These are phyloP conservation scores for Fragaria ananassa DNA, from an alignment of 306 rosid species.

Conservation along the genomic window DNA sequence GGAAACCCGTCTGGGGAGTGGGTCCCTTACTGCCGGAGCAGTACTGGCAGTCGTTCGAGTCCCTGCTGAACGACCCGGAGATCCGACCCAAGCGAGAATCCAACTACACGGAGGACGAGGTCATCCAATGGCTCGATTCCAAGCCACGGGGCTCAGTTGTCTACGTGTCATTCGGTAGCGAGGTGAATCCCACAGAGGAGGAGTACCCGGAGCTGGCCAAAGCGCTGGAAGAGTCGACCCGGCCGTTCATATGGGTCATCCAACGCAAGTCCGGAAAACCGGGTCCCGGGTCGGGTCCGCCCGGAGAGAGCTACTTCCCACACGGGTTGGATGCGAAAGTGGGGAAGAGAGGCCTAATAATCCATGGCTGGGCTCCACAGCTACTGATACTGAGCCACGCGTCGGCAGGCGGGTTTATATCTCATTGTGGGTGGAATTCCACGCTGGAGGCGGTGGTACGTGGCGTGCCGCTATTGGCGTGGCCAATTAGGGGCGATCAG, in stretches of 20 bases:
- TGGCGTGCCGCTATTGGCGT: constrained; percentile 26
- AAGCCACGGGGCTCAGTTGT: constrained; percentile 12
- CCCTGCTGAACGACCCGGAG: constrained; percentile 9
- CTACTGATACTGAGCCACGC: constrained; percentile 11
- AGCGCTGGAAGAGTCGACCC: constrained; percentile 8
- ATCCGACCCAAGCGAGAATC: constrained; percentile 1
- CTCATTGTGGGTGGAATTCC: constrained; percentile 26
- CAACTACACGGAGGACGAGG: background rate
- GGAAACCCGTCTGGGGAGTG: constrained; percentile 7
- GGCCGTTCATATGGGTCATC: constrained; percentile 18
- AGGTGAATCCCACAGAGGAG: constrained; percentile 11
- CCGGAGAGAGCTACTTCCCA: background rate
- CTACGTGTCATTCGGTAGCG: constrained; percentile 13
- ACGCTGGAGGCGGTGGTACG: constrained; percentile 10
- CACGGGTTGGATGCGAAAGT: constrained; percentile 16
- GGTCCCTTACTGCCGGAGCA: constrained; percentile 18
- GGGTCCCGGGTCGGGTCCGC: background rate
- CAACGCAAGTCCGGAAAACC: background rate
- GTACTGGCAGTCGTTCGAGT: constrained; percentile 7
- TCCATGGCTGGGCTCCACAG: constrained; percentile 21
- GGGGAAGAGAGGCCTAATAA: constrained; percentile 1
- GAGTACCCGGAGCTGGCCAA: constrained; percentile 13
- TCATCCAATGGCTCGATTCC: background rate
- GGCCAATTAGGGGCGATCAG: constrained; percentile 30
- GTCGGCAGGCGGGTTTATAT: constrained; percentile 19